Evolutionary conservation across 371 early-diverging fungal species (phyloP), one percentile per base, ranked within the genome.

Genomic region (Mortierella sp.): DNA sequence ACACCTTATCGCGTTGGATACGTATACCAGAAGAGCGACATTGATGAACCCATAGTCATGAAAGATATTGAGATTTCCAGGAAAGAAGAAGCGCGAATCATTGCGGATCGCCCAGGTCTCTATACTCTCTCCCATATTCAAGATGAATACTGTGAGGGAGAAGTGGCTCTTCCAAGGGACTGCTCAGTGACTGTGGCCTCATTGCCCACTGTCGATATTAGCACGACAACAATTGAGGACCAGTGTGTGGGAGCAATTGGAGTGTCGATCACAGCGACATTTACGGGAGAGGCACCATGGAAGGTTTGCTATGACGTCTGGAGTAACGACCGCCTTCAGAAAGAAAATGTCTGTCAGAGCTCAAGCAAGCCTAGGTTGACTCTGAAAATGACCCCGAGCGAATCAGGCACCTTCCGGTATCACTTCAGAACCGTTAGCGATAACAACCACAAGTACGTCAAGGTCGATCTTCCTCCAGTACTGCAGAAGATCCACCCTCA

Each of bases 261-360:
- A 45, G 71, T 75, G 12, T 67, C 76, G 0, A 66, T 75, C 12
- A 71, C 66, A 26, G 76, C 76, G 5, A 75, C 76, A 2, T 75
- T 75, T 43, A 75, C 76, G 7, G 76, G 76, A 19, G 76, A 75
- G 29, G 76, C 67, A 7, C 76, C 76, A 12, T 75, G 76, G 76
- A 56, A 62, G 11, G 68, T 75, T 16, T 75, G 76, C 47, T 70
- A 63, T 26, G 71, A 75, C 9, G 64, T 75, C 25, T 57, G 25
- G 60, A 71, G 70, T 15, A 66, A 75, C 19, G 67, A 63, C 18
- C 44, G 29, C 0, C 56, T 50, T 30, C 12, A 46, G 44, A 19
- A n/a, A 5, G 29, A 26, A 23, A 53, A 75, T 7, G 64, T 71
- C 51, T 75, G 76, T 21, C 60, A 70, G 18, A 30, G 52, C 0